phyloP scores from a whole-genome alignment of 805 yeast genomes.

The Metschnikowia chrysomelidarum region DNA sequence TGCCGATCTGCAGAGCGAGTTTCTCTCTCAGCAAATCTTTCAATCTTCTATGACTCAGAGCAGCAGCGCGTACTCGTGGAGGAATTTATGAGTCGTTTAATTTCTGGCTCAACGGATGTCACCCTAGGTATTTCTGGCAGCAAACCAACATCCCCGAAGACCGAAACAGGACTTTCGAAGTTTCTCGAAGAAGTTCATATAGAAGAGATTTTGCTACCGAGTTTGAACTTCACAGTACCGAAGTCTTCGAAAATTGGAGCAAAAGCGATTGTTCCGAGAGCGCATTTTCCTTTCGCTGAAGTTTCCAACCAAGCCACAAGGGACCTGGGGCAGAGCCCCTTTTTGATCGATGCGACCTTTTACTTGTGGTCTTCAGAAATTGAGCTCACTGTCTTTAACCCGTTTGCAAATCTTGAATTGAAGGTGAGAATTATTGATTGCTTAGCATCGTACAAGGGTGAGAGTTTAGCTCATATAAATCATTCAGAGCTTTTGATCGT shows the following conservation, averaged over 20 bases:
- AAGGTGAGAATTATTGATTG: conserved; percentile 44
- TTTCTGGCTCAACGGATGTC: conserved; percentile 18
- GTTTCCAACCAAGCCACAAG: too few relatives aligned
- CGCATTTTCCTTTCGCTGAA: too few relatives aligned
- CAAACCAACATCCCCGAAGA: neutral
- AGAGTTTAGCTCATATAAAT: conserved; percentile 45
- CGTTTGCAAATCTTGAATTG: conserved; percentile 47
- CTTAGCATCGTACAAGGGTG: conserved; percentile 47
- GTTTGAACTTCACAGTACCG: conserved; percentile 1
- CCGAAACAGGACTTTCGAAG: conserved; percentile 4
- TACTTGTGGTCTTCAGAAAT: conserved; percentile 55
- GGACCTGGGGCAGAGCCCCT: conserved; percentile 26
- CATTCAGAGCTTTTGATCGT: conserved; percentile 40
- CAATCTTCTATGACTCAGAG: conserved; percentile 13
- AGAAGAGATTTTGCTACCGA: conserved; percentile 22
- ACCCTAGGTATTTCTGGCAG: conserved; percentile 7
- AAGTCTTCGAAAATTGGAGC: neutral
- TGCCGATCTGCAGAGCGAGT: conserved; percentile 14
- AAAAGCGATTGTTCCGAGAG: too few relatives aligned
- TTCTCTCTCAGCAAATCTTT: conserved; percentile 21
- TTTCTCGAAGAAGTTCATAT: conserved; percentile 9
- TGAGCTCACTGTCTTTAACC: conserved; percentile 54
- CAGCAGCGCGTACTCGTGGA: conserved; percentile 13
- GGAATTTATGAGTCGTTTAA: conserved; percentile 21
- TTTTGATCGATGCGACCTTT: conserved; percentile 49